Evolutionary conservation across 495 filamentous ascomycete species (phyloP).

Genomic region (Tuber melanosporum): DNA sequence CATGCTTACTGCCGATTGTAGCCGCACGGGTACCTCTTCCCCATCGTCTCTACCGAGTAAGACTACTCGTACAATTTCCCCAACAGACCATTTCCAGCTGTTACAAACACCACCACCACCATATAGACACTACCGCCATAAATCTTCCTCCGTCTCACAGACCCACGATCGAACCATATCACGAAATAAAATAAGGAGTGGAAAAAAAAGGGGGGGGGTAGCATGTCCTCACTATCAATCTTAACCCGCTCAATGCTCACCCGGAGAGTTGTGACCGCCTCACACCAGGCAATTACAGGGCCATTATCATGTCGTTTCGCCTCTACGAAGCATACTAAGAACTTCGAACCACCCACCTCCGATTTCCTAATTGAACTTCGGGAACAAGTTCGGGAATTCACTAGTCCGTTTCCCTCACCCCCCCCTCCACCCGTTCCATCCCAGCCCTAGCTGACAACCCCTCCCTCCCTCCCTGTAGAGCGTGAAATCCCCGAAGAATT

Average conservation of each 20-base stretch:
- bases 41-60: background rate
- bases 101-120: background rate
- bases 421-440: background rate
- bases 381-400: constrained; percentile 88
- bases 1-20: background rate
- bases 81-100: background rate
- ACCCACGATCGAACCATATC: background rate
- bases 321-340: constrained; percentile 77
- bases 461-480: constrained; percentile 31
- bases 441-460: constrained; percentile 1
- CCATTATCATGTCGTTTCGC: constrained; percentile 45
- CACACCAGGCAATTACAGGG: constrained; percentile 1
- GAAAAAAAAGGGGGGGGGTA: background rate
- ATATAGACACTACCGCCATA: background rate
- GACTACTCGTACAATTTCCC: background rate
- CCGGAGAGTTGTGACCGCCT: background rate
- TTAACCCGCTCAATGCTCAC: constrained; percentile 25
- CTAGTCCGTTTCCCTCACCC: constrained; percentile 46
- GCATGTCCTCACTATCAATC: constrained; percentile 19
- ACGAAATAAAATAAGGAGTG: background rate
- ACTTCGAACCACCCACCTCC: constrained; percentile 67
- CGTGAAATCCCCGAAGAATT: constrained; percentile 77
- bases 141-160: background rate
- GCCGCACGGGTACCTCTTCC: background rate
- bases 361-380: constrained; percentile 77